phyloP scores from a whole-genome alignment of 768 basidiomycete species.

The Ramaria sp. region DNA sequence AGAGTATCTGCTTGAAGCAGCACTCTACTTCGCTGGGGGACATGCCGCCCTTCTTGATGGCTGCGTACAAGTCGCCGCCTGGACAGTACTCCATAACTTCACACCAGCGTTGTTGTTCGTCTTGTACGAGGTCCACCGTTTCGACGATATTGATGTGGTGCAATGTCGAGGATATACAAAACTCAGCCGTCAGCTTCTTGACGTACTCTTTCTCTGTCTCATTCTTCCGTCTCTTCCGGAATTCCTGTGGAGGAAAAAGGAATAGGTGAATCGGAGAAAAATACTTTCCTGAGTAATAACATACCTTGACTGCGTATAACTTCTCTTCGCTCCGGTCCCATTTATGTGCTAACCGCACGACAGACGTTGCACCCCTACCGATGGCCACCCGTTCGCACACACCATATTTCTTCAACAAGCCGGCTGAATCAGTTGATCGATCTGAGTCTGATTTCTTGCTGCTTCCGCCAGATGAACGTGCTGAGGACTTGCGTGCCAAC shows the following conservation, averaged over 20 bases:
- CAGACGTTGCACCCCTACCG: constrained; percentile 96
- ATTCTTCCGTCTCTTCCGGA: constrained; percentile 95
- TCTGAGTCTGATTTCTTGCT: constrained; percentile 64
- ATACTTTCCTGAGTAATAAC: constrained; percentile 16
- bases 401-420: constrained; percentile 84
- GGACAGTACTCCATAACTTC: constrained; percentile 99
- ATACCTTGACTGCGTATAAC: constrained; percentile 93
- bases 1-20: constrained; percentile 93
- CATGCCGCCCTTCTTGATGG: constrained; percentile 96
- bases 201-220: constrained; percentile 99
- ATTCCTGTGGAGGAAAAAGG: constrained; percentile 52
- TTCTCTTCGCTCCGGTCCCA: constrained; percentile 97
- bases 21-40: constrained; percentile 88
- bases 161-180: constrained; percentile 94
- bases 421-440: constrained; percentile 36
- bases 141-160: constrained; percentile 94
- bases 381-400: constrained; percentile 95
- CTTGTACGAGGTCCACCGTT: constrained; percentile 98
- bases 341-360: constrained; percentile 94
- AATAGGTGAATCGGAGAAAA: neutral
- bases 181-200: constrained; percentile 99
- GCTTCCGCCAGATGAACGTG: constrained; percentile 47
- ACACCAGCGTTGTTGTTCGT: constrained; percentile 94
- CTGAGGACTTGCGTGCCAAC: constrained; percentile 58
- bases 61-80: constrained; percentile 95